Base-by-base conservation (phyloP, 2,329 filamentous ascomycete genomes). In the Xylaria digitata region DNA sequence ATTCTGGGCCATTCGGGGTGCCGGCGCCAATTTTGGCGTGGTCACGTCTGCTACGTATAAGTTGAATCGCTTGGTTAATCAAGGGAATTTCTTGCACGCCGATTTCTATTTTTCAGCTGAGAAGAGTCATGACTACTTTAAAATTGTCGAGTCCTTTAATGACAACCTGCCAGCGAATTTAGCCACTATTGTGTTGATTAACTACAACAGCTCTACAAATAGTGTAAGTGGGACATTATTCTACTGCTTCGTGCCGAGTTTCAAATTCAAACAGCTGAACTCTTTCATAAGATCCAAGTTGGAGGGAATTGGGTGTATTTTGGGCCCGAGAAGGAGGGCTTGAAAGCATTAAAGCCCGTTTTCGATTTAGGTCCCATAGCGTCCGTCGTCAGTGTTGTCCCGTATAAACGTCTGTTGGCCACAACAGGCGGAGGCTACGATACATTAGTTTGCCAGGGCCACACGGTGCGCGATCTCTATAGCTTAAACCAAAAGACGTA, bases 1-100 rank as follows among this genome's bases (percentile, higher is more conserved):
- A 15, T 74, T 74, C 59, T 74, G 70, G 72, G 73, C 23, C 11
- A 57, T 74, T 23, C 70, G 72, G 8, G 72, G 72, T 1, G 73
- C 71, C 2, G 73, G 73, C 0, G 50, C 65, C 5, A 74, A 74
- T 37, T 71, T 73, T 21, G 70, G 73, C 32, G 63, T 73, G 26
- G 46, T 74, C 48, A 69, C 66, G 2, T 74, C 67, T 3, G 72
- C 72, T 0, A 71, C 67, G 1, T 73, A 71, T 48, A 65, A 69
- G 19, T 21, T 74, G 0, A 23, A 57, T 11, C 61, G 63, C 6
- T 11, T 21, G 1, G 21, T 60, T 9, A 71, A 71, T n/a, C 4
- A 32, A 4, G 45, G 52, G 0, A 32, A 67, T 7, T 48, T 67
- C 1, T 42, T 61, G 1, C 8, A 46, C 15, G 37, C 43, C 2